Base-by-base conservation (phyloP, 2,329 filamentous ascomycete species). In the Phyllosticta citriasiana region DNA sequence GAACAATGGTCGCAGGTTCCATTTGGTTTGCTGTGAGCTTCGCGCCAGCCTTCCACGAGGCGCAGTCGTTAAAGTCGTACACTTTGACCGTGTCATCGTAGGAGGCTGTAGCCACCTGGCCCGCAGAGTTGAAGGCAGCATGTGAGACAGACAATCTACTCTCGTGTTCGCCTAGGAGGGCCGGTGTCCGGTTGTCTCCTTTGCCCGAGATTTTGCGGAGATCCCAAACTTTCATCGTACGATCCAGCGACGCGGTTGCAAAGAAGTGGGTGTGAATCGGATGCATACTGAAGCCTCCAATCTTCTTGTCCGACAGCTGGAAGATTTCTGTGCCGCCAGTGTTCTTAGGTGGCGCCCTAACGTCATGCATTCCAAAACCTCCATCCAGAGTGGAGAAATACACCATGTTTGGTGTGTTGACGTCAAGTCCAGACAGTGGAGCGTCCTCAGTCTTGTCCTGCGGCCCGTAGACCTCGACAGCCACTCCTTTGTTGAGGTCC, bases 21-120 rank as follows among this genome's bases (percentile, higher is more conserved):
- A 96, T 88, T 7, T 83, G 79, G 12, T 80, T 74, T 1, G 85
- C 80, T 0, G 75, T 72, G 10, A 96, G 57, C 83, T 79, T 0
- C 82, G 85, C 1, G 77, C 72, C 65, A 77, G 80, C 85, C 85
- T 78, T 70, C 71, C 76, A 77, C 6, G 71, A 65, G 14, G 68
- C 69, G 16, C 70, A 74, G 8, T 76, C 71, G 4, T 76, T 79
- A 66, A 96, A 89, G 66, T 92, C 84, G 75, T 97, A 91, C 9
- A 99, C 88, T 71, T 97, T 97, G 65, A 99, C 83, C 0, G 89
- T 96, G 68, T 99, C 91, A 69, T 99, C 94, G 71, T 99, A 99
- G 0, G 88, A 93, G 0, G 91, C 88, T 0, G 94, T 99, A 0
- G 92, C 94, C 4, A 99, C 79, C 65, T 96, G 89, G 0, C 93